Conservation (phyloP, 1,139 yeast species). For the Magnusiomyces fungicola region DNA sequence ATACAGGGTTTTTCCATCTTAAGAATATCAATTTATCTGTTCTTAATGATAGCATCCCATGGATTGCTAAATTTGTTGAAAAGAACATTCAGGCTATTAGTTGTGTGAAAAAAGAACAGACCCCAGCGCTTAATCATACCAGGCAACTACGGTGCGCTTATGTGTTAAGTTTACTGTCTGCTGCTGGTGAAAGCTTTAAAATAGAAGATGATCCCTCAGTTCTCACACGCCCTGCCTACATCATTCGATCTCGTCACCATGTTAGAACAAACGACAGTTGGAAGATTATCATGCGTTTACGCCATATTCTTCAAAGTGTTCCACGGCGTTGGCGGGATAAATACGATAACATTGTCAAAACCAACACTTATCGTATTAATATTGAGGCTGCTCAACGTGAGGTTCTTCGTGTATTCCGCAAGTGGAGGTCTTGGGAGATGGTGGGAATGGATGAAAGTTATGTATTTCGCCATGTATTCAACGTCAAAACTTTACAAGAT, state of each 20-base stretch:
- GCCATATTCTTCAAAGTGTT: conserved; percentile 61
- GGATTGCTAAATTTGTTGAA: conserved; percentile 24
- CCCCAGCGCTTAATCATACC: conserved; percentile 14
- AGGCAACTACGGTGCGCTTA: conserved; percentile 20
- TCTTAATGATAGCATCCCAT: conserved; percentile 22
- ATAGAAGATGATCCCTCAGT: conserved; percentile 84
- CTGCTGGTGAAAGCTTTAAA: conserved; percentile 52
- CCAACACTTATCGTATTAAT: conserved; percentile 38
- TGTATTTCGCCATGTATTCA: conserved; percentile 25
- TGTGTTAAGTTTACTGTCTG: conserved; percentile 46
- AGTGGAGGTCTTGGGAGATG: conserved; percentile 94
- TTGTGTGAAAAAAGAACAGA: conserved; percentile 10
- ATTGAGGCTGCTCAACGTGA: conserved; percentile 42
- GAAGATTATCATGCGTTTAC: conserved; percentile 71
- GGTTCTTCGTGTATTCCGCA: conserved; percentile 52
- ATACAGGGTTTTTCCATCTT: conserved; percentile 25
- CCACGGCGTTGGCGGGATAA: conserved; percentile 46
- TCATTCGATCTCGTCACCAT: conserved; percentile 66
- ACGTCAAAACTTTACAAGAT: conserved; percentile 26
- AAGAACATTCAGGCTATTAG: conserved; percentile 18
- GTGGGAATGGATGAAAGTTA: conserved; percentile 49
- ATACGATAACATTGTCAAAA: conserved; percentile 22
- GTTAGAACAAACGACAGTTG: conserved; percentile 78
- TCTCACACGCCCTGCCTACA: conserved; percentile 79
- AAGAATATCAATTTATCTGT: conserved; percentile 25